Evolutionary conservation across 768 basidiomycete species (phyloP), one percentile per base, ranked within the genome.

Genomic region (Serendipita indica): DNA sequence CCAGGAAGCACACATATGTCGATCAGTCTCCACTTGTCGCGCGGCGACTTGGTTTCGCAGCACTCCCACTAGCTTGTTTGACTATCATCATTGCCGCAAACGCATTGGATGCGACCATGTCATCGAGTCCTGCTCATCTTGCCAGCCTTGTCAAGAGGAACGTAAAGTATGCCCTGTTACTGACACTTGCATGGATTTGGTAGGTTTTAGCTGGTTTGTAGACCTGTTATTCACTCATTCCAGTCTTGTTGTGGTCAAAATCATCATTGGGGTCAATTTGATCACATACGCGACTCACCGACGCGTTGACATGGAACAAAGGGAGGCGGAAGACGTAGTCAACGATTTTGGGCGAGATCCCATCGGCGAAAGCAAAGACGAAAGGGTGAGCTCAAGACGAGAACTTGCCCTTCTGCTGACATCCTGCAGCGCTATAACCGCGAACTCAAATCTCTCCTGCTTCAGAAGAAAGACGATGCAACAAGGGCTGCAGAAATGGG

Each of bases 1-100:
- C 79, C 7, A 77, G 84, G 39, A 92, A 91, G 84, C 89, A 92
- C 68, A 77, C 85, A 2, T 91, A 93, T 61, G 89, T 96, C 18
- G 96, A 99, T 66, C 93, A 96, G 67, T 93, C 93, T 1, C 93
- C 93, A 3, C 77, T 93, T 3, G 90, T 98, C 32, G 89, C 93
- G 1, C 84, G 94, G 2, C 81, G 96, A 3, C 76, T 99, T 6
- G 96, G 96, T 14, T 96, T 98, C 68, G 86, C 96, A 1, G 82
- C 92, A 0, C 75, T 98, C 20, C 96, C 96, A 0, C 77, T 98
- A 2, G 90, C 91, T 0, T 89, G 89, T 22, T 75, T 98, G 16
- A 79, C 78, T 18, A 78, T 87, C 61, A 75, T 93, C 58, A 79
- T 90, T 39, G 83, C 84, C 20, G 77, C 81, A 1, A 88, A 89